Evolutionary conservation across 164 flowering plant species (phyloP), one percentile per base, ranked within the genome.

Genomic region (Vitis rupestris): DNA sequence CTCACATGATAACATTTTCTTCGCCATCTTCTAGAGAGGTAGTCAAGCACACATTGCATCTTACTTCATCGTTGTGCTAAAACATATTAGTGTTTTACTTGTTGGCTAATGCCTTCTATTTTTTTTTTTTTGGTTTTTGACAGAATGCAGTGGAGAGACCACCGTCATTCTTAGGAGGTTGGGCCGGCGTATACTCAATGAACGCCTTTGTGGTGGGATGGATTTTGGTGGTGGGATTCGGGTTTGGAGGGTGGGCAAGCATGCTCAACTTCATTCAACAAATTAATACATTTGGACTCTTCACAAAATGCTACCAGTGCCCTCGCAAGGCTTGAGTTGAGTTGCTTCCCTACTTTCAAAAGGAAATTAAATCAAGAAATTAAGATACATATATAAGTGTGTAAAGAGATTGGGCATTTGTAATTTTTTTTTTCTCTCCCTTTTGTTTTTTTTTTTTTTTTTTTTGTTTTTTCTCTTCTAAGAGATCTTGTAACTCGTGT

Each of bases 231-330:
- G 79, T 86, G 17, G 93, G 93, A 52, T 88, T 88, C 74, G 93
- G 93, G 59, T 87, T 88, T 68, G 93, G 93, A 72, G 93, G 93
- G 14, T 88, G 93, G 93, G 93, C 93, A 50, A 88, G 93, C 75
- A 81, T 85, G 87, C 70, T 84, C 70, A 88, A 88, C 67, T 88
- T 88, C 76, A 68, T 88, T 9, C 87, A 71, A 2, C 93, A 88
- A 81, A 73, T 88, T 53, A 49, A 86, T 57, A 76, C 87, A 5
- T 88, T 86, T 79, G 93, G 93, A 29, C 59, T 88, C 3, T 88
- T 88, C 78, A 82, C 92, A 8, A 88, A 88, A 80, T 88, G 93
- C 74, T 88, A 86, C 17, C 93, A 88, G 68, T 88, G 93, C 71
- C 90, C 85, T 54, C 89, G 74, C 81, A 81, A 83, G 76, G 71